Base-by-base conservation (phyloP, 257 asterid genomes). In the Agastache rugosa region DNA sequence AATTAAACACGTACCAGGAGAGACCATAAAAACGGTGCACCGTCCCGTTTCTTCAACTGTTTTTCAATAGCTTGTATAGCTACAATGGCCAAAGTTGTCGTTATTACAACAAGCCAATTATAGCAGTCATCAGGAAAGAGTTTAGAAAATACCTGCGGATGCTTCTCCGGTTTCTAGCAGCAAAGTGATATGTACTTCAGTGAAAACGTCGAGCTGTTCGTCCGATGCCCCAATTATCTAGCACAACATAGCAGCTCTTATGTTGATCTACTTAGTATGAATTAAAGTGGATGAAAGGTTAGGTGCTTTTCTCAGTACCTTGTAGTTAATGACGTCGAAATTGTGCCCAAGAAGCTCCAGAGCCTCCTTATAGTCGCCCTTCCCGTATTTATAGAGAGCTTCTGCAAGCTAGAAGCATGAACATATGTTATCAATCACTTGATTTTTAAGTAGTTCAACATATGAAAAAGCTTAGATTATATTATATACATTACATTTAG, bases 191-290 rank as follows among this genome's bases (percentile, higher is more conserved):
- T 93, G 88, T 15, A 95, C 73, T 79, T 92, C 98, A 27, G 77
- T 86, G 79, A 95, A 95, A 20, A 90, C 97, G 23, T 94, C 99
- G 23, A 90, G 85, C 69, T 94, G 99, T 82, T 94, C 99, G 63
- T 94, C 97, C 7, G 99, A 94, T 45, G 99, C 99, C 29, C 99
- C 99, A 17, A 94, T 94, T 41, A 89, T 72, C 99, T 94, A 82
- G 74, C 81, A 75, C 51, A 60, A 75, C 5, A 63, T 47, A 71
- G 72, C 55, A 69, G 25, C 16, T 25, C 41, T 77, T 55, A 50
- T 14, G 10, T 63, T 62, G 27, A 67, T 67, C 35, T 53, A 25
- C 34, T 61, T 6, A 23, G 63, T 2, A 67, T 16, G 22, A 25
- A 8, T 48, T 51, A 27, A 41, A 27, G 16, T 42, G 20, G 63